Evolutionary conservation across 768 basidiomycete species (phyloP), one percentile per base, ranked within the genome.

Genomic region (Leccinum rimulosum): DNA sequence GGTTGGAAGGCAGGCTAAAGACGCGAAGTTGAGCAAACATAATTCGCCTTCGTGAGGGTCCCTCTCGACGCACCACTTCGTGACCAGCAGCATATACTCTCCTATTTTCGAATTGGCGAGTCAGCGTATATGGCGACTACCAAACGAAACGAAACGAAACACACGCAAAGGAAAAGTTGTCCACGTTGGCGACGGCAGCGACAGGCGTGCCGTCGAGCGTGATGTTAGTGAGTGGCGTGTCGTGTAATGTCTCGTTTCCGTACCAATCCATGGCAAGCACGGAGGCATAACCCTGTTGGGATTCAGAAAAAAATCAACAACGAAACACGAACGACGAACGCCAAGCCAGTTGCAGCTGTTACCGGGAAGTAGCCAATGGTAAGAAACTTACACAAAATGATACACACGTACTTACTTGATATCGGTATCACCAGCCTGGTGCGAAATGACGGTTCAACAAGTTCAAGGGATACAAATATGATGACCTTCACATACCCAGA

Each of bases 161-260:
- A 64, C 58, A 86, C 85, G 84, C 87, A 68, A 88, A 88, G 0
- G 82, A 76, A 66, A 87, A 87, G 58, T 85, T 84, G 61, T 83
- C 84, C 35, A 88, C 81, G 53, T 87, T 86, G 66, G 84, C 80
- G 17, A 86, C 77, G 0, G 84, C 81, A 0, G 84, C 86, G 5
- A 88, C 80, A 0, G 82, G 62, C 6, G 68, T 70, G 2, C 80
- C 83, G 38, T 77, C 54, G 28, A 87, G 78, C 0, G 85, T 85
- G 74, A 87, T 85, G 60, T 86, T 85, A 5, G 62, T 77, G 15
- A 78, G 75, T 14, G 76, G 75, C 3, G 77, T 79, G 31, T 62
- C 66, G 55, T 75, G 75, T 22, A 80, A 64, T 1, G 72, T 73
- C 40, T 72, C 59, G 49, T 75, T 79, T 6, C 80, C 79, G 49